A percentile compares a stretch with the other conserved stretches of the same genome.
Evolutionary conservation across 208 protist genomes (phyloP).

Genomic region (Blastocrithidia nonstop): DNA sequence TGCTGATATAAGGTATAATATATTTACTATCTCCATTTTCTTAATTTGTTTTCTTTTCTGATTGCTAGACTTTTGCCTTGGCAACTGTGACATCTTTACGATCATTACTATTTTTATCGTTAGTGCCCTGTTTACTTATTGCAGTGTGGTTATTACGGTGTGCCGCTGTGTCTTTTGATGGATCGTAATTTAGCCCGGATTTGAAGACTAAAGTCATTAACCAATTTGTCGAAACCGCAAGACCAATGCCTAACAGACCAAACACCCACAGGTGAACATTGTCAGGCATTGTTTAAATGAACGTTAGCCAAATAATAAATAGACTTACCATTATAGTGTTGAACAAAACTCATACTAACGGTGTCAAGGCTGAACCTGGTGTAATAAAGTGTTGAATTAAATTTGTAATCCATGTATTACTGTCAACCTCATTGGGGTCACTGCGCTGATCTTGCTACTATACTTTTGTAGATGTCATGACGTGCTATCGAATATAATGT

Average conservation of each 20-base stretch:
- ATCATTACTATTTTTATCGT: constrained; percentile 15
- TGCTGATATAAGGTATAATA: no score
- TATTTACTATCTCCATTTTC: constrained; percentile 27
- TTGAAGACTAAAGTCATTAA: constrained; percentile 70
- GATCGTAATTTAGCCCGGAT: constrained; percentile 33
- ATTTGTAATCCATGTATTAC: no score
- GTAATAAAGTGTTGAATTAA: constrained; percentile 74
- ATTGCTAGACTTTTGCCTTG: not conserved
- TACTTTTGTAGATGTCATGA: no score
- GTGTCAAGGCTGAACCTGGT: constrained; percentile 71
- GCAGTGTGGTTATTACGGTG: no score
- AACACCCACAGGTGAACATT: constrained; percentile 82
- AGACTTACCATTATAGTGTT: constrained; percentile 68
- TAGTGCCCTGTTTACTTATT: no score
- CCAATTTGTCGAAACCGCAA: constrained; percentile 77
- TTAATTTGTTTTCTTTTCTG: constrained; percentile 8
- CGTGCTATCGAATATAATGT: no score
- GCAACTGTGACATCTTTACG: constrained; percentile 1
- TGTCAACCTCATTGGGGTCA: no score
- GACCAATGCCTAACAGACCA: constrained; percentile 59
- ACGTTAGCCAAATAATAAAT: constrained; percentile 53
- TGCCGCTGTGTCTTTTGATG: no score
- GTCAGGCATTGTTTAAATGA: constrained; percentile 52
- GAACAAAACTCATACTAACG: constrained; percentile 61
- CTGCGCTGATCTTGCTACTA: no score